Percentiles rank a stretch among this genome's conserved stretches.
These are phyloP conservation scores for Boletus subcaerulescens DNA, from an alignment of 768 basidiomycete genomes.

Conservation along the genomic window DNA sequence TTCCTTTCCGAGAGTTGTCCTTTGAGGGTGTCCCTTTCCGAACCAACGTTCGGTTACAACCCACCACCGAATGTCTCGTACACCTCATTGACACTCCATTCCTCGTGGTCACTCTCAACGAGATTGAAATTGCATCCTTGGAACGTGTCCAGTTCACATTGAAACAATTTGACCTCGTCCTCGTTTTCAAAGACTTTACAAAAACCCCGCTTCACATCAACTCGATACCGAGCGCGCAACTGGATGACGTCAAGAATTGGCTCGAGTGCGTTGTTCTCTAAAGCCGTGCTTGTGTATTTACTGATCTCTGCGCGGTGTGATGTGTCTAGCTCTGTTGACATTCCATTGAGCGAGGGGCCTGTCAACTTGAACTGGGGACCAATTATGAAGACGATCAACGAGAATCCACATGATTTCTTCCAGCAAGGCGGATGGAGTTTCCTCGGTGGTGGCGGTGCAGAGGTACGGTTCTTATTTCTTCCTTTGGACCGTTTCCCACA, in stretches of 20 bases:
- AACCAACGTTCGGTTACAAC: conserved; percentile 90
- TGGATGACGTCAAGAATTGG: conserved; percentile 99
- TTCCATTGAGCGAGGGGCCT: conserved; percentile 91
- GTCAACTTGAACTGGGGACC: conserved; percentile 98
- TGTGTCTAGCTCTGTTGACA: conserved; percentile 84
- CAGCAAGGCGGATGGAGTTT: conserved; percentile 98
- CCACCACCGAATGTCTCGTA: conserved; percentile 95
- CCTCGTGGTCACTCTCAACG: conserved; percentile 89
- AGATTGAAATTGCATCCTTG: conserved; percentile 95
- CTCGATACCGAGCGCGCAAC: conserved; percentile 83
- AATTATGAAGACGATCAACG: conserved; percentile 99
- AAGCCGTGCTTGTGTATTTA: background rate
- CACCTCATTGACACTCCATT: conserved; percentile 95
- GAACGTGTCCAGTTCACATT: conserved; percentile 96
- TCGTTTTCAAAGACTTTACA: conserved; percentile 96
- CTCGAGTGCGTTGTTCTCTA: conserved; percentile 67
- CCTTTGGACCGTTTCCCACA: conserved; percentile 13
- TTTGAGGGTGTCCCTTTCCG: conserved; percentile 97
- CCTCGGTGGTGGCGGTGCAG: conserved; percentile 65
- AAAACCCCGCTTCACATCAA: conserved; percentile 93
- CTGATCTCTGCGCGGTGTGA: conserved; percentile 2
- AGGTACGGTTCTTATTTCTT: conserved; percentile 43
- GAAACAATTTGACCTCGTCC: conserved; percentile 96
- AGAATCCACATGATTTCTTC: conserved; percentile 94
- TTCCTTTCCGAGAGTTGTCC: conserved; percentile 95